phyloP scores from a whole-genome alignment of 108 stramenopile genomes.

The Hondaea fermentalgiana region DNA sequence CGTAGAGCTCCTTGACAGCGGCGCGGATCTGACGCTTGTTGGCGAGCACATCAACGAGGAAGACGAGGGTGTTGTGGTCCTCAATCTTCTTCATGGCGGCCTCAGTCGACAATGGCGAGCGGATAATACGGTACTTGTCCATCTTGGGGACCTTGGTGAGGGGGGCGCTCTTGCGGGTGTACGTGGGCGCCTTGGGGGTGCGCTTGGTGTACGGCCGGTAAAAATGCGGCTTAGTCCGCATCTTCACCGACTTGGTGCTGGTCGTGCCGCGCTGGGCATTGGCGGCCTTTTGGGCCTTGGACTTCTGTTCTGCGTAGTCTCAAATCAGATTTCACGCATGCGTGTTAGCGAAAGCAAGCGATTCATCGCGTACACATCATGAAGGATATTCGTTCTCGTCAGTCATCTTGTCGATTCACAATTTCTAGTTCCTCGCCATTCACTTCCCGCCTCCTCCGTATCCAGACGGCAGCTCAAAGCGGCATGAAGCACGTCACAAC shows the following conservation, averaged over 20 bases:
- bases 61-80: conserved; percentile 99
- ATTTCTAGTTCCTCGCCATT: too few species aligned
- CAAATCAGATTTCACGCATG: too few species aligned
- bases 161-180: conserved; percentile 61
- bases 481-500: too few species aligned
- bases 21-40: conserved; percentile 99
- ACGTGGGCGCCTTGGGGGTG: conserved; percentile 76
- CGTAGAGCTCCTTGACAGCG: conserved; percentile 91
- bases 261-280: not conserved
- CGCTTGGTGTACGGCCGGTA: conserved; percentile 88
- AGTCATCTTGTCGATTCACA: too few species aligned
- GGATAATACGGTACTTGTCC: conserved; percentile 78
- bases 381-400: too few species aligned
- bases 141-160: conserved; percentile 39
- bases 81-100: conserved; percentile 99
- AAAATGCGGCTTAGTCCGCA: conserved; percentile 91
- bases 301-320: not conserved
- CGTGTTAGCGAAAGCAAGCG: too few species aligned
- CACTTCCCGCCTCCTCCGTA: too few species aligned
- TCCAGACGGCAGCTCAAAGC: too few species aligned
- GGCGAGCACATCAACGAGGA: conserved; percentile 95
- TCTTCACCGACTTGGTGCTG: conserved; percentile 75
- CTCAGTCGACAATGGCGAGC: conserved; percentile 95
- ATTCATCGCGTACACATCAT: too few species aligned
- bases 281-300: conserved; percentile 37